phyloP scores from a whole-genome alignment of 805 yeast species.

The Saccharomycopsis guyanensis region DNA sequence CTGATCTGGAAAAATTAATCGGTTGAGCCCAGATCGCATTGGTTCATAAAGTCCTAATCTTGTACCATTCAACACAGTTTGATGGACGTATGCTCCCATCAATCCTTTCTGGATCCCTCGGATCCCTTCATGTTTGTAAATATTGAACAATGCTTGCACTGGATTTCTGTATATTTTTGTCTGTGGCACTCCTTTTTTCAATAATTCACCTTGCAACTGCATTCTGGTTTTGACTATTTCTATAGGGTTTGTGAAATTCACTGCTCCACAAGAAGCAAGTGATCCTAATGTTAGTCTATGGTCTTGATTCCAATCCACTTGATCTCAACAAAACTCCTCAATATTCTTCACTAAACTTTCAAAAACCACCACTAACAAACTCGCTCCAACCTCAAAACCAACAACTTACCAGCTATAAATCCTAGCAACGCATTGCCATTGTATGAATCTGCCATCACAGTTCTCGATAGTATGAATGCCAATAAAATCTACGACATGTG shows the following conservation, averaged over 20 bases:
- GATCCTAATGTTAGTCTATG: background rate
- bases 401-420: conserved; percentile 11
- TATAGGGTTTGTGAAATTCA: conserved; percentile 92
- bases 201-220: conserved; percentile 93
- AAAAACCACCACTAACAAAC: too few species aligned
- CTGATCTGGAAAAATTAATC: conserved; percentile 40
- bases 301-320: background rate
- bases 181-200: conserved; percentile 40
- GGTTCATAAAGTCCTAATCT: conserved; percentile 95
- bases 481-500: background rate
- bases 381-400: too few species aligned
- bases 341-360: too few species aligned
- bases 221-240: conserved; percentile 91
- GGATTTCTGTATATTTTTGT: conserved; percentile 69
- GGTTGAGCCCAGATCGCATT: conserved; percentile 52
- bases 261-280: conserved; percentile 93
- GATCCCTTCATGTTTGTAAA: conserved; percentile 75
- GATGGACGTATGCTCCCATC: conserved; percentile 82
- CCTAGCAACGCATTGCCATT: conserved; percentile 5
- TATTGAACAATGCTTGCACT: conserved; percentile 68
- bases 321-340: background rate
- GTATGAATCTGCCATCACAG: background rate
- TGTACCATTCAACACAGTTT: conserved; percentile 87
- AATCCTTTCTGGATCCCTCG: conserved; percentile 87
- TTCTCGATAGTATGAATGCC: background rate